Percentiles rank a stretch among this genome's conserved stretches.
These are phyloP conservation scores for Calonectria honghensis DNA, from an alignment of 2,329 filamentous ascomycete species.

Conservation along the genomic window DNA sequence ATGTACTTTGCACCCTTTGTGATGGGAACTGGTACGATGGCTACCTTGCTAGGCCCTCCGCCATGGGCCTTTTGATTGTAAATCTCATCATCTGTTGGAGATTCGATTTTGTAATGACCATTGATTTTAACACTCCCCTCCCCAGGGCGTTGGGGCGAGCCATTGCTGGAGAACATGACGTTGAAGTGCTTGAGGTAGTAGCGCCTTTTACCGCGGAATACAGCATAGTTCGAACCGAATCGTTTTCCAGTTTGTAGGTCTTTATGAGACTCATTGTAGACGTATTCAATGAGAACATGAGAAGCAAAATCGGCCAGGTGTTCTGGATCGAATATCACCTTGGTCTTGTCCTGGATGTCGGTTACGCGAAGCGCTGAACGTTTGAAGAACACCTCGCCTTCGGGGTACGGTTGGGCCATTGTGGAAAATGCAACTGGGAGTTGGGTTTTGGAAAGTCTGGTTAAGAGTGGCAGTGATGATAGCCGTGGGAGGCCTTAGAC, in stretches of 20 bases:
- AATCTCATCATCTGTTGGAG: not conserved
- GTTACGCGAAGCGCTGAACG: not conserved
- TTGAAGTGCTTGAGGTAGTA: not conserved
- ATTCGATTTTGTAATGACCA: not conserved
- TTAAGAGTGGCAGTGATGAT: too few relatives aligned
- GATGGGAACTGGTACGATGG: not conserved
- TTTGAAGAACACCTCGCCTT: not conserved
- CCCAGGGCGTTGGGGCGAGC: not conserved
- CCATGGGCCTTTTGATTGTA: not conserved
- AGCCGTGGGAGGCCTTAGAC: too few relatives aligned
- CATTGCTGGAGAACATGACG: not conserved
- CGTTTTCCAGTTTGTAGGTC: not conserved
- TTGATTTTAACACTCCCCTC: not conserved
- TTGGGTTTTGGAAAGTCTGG: too few relatives aligned
- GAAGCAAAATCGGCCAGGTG: not conserved
- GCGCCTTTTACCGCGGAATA: too few relatives aligned
- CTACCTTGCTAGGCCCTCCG: not conserved
- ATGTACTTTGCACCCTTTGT: not conserved
- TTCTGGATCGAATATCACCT: not conserved
- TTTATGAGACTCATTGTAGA: not conserved
- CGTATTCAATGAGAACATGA: not conserved
- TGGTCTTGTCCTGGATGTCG: not conserved
- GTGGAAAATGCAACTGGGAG: not conserved
- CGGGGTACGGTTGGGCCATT: not conserved
- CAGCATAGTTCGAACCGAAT: not conserved